phyloP scores from a whole-genome alignment of 2,329 filamentous ascomycete genomes.

The Paraphaeosphaeria minitans region DNA sequence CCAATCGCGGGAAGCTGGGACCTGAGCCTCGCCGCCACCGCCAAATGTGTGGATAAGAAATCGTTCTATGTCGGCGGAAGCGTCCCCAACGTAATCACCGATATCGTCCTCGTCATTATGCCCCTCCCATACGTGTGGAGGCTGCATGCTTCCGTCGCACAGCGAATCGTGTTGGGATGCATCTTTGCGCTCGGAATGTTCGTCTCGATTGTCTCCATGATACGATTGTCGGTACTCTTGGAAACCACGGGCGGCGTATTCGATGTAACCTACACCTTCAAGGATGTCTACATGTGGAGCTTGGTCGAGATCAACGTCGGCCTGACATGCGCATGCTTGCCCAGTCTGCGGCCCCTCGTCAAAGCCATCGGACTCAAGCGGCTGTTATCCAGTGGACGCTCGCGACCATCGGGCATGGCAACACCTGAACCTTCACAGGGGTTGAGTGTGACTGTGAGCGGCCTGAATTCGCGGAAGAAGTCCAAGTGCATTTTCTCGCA shows the following conservation, averaged over 20 bases:
- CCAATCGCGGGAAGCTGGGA: constrained; percentile 30
- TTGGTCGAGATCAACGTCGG: constrained; percentile 33
- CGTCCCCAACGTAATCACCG: constrained; percentile 32
- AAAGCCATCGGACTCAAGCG: constrained; percentile 22
- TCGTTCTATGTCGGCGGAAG: constrained; percentile 30
- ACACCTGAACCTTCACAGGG: constrained; percentile 15
- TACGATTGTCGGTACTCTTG: constrained; percentile 31
- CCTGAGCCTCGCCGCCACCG: constrained; percentile 20
- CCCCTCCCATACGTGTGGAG: constrained; percentile 33
- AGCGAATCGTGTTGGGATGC: constrained; percentile 27
- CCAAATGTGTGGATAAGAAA: constrained; percentile 26
- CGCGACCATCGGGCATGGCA: constrained; percentile 16
- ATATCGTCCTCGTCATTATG: constrained; percentile 28
- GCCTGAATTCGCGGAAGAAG: constrained; percentile 2
- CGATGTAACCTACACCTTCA: constrained; percentile 33
- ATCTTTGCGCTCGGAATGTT: constrained; percentile 34
- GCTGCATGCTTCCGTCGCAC: constrained; percentile 27
- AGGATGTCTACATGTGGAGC: constrained; percentile 32
- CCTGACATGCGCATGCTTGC: constrained; percentile 29
- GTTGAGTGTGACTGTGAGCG: constrained; percentile 7
- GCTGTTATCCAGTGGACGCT: constrained; percentile 27
- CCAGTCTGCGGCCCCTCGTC: constrained; percentile 25
- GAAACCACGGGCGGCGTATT: constrained; percentile 18
- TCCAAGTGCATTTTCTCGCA: neutral
- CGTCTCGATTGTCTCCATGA: constrained; percentile 28